Percentiles rank a stretch among this genome's conserved stretches.
Evolutionary conservation across 192 early-diverging fungal species (phyloP).

Genomic region (Radiomyces spectabilis): DNA sequence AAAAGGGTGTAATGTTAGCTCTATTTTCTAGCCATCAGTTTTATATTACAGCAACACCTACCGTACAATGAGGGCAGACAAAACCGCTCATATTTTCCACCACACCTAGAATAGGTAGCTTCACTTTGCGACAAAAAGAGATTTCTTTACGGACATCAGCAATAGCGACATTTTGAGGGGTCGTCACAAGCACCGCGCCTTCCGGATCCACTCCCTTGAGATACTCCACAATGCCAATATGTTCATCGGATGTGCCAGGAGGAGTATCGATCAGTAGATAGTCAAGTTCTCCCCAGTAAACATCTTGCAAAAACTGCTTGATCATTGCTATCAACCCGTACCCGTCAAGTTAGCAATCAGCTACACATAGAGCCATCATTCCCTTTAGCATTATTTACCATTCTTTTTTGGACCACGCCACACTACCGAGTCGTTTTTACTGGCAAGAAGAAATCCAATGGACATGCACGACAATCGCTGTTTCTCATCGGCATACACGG

Average conservation of each 20-base stretch:
- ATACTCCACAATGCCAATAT: conserved; percentile 88
- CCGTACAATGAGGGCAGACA: conserved; percentile 79
- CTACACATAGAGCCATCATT: not conserved
- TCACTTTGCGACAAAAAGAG: conserved; percentile 86
- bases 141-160: conserved; percentile 93
- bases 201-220: conserved; percentile 73
- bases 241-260: conserved; percentile 96
- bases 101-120: conserved; percentile 79
- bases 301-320: conserved; percentile 92
- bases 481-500: conserved; percentile 61
- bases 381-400: conserved; percentile 37
- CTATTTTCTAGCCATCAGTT: not conserved
- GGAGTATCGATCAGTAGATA: conserved; percentile 96
- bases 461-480: conserved; percentile 87
- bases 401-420: conserved; percentile 99
- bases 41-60: conserved; percentile 16
- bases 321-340: conserved; percentile 89
- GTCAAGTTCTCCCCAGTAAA: conserved; percentile 94
- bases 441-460: conserved; percentile 87
- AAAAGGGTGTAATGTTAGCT: conserved; percentile 33
- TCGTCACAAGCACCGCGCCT: conserved; percentile 93
- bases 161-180: conserved; percentile 78
- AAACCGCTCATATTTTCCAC: conserved; percentile 98
- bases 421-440: conserved; percentile 88
- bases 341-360: too few species aligned